These are phyloP conservation scores for Misopates orontium DNA, from an alignment of 257 asterid species.

Conservation along the genomic window DNA sequence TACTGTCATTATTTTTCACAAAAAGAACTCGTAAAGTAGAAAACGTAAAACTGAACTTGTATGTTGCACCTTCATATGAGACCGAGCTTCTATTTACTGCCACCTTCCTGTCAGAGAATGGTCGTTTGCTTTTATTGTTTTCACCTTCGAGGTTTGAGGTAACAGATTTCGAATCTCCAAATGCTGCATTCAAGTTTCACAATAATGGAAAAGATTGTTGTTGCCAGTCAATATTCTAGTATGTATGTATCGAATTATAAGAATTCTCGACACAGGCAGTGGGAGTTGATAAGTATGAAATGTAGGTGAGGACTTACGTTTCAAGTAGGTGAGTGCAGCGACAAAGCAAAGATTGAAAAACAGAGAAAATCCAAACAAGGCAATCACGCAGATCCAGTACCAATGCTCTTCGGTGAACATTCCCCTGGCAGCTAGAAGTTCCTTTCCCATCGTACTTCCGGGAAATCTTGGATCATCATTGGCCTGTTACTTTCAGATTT, in stretches of 20 bases:
- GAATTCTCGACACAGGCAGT: no score
- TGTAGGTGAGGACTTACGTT: not conserved
- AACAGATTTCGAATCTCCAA: slow-evolving; percentile 9
- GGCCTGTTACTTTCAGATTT: not conserved
- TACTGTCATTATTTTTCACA: not conserved
- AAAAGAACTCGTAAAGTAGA: no score
- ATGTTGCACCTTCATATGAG: not conserved
- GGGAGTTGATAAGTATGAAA: not conserved
- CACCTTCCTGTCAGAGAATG: not conserved
- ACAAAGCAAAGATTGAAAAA: slow-evolving; percentile 3
- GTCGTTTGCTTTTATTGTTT: not conserved
- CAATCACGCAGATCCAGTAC: slow-evolving; percentile 16
- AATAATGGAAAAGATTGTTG: no score
- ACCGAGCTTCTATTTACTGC: no score
- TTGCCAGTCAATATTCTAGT: no score
- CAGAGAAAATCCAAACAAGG: slow-evolving; percentile 5
- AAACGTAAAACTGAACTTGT: not conserved
- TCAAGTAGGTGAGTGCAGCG: slow-evolving; percentile 13
- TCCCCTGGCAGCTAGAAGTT: slow-evolving; percentile 10
- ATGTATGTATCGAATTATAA: no score
- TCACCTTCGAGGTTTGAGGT: not conserved
- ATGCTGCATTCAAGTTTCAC: slow-evolving; percentile 6
- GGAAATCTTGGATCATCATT: slow-evolving; percentile 5
- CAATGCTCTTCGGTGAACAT: slow-evolving; percentile 7
- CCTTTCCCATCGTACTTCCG: slow-evolving; percentile 3